Conservation (phyloP, 2,329 filamentous ascomycete species). For the Sordariomycetes sp. region DNA sequence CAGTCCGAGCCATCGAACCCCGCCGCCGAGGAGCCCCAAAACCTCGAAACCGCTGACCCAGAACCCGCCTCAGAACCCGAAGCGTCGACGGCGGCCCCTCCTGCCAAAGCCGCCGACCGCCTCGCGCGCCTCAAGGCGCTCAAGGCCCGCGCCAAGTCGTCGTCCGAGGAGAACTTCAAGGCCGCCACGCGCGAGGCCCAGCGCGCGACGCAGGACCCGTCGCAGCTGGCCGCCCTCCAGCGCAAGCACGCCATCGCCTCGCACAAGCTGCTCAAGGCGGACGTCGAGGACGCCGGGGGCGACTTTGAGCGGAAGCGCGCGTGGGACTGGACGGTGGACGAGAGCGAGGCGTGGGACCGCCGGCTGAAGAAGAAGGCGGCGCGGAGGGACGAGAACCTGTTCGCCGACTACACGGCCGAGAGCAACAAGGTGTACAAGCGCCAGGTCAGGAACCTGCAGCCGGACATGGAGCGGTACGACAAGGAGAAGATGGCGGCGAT, state of each 20-base stretch:
- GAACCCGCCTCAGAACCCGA: constrained; percentile 8
- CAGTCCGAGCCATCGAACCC: neutral
- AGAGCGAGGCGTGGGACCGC: constrained; percentile 89
- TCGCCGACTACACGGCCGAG: constrained; percentile 80
- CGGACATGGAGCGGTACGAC: constrained; percentile 77
- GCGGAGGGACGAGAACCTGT: constrained; percentile 75
- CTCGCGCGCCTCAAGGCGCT: constrained; percentile 79
- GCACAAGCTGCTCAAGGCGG: constrained; percentile 88
- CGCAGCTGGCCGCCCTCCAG: constrained; percentile 65
- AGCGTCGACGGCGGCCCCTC: constrained; percentile 3
- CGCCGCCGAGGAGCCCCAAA: neutral
- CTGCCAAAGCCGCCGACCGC: constrained; percentile 45
- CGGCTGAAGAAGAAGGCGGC: constrained; percentile 76
- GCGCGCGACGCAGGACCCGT: constrained; percentile 66
- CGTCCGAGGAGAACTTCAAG: constrained; percentile 64
- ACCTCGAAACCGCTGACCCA: constrained; percentile 1
- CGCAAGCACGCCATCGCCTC: constrained; percentile 80
- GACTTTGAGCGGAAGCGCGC: constrained; percentile 97
- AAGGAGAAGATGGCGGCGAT: constrained; percentile 76
- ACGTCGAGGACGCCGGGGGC: constrained; percentile 72
- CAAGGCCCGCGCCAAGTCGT: constrained; percentile 67
- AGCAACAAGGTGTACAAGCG: constrained; percentile 90
- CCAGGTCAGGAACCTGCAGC: constrained; percentile 66
- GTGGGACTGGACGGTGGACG: constrained; percentile 97
- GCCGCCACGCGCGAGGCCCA: constrained; percentile 78